These are phyloP conservation scores for Trichoderma sp. DNA, from an alignment of 2,329 filamentous ascomycete genomes.

Conservation along the genomic window DNA sequence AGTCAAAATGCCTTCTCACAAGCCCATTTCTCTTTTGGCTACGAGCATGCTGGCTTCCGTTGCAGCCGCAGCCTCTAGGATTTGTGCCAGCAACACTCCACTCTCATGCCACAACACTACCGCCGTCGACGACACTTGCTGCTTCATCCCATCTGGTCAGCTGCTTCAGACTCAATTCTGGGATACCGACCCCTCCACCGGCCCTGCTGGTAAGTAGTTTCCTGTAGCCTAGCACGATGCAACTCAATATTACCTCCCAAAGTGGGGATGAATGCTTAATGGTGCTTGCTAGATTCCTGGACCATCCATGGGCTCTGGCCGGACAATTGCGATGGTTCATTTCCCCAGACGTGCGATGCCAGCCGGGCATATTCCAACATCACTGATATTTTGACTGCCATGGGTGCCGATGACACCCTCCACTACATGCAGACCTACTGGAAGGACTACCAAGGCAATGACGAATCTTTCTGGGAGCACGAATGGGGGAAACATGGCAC, in stretches of 20 bases:
- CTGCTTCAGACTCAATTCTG: conserved; percentile 75
- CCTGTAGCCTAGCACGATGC: background rate
- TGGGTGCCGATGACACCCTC: conserved; percentile 53
- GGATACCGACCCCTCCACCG: conserved; percentile 64
- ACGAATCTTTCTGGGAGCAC: conserved; percentile 68
- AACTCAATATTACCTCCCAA: background rate
- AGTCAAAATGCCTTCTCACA: conserved; percentile 20
- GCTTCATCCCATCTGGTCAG: conserved; percentile 69
- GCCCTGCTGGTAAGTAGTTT: conserved; percentile 45
- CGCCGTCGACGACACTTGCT: conserved; percentile 62
- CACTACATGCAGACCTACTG: conserved; percentile 68
- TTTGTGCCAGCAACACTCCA: conserved; percentile 37
- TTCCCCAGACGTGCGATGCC: conserved; percentile 63
- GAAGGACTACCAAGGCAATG: conserved; percentile 65
- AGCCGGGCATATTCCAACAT: conserved; percentile 64
- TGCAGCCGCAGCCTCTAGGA: conserved; percentile 20
- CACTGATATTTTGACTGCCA: conserved; percentile 57
- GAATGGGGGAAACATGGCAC: conserved; percentile 74
- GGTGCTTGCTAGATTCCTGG: conserved; percentile 55
- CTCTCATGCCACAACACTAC: conserved; percentile 65
- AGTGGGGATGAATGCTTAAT: background rate
- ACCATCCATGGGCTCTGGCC: conserved; percentile 70
- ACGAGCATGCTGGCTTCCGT: conserved; percentile 20
- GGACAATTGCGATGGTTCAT: conserved; percentile 68
- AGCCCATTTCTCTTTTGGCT: conserved; percentile 22